A percentile compares a stretch with the other conserved stretches of the same genome.
phyloP scores from a whole-genome alignment of 306 rosid genomes.

The Benincasa hispida region DNA sequence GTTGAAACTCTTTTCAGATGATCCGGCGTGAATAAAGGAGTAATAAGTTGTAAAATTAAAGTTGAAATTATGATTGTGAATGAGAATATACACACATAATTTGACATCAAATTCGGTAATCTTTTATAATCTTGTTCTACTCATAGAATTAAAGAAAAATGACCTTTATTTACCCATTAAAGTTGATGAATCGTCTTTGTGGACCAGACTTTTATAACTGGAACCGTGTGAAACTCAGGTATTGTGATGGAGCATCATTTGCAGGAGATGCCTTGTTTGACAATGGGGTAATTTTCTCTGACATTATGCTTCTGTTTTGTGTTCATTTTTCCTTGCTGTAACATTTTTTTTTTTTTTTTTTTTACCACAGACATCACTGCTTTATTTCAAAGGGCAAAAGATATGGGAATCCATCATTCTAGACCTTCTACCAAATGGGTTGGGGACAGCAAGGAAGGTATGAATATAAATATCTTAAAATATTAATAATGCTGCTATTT shows the following conservation, averaged over 20 bases:
- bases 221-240: conserved; percentile 95
- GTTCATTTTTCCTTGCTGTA: no score
- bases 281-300: conserved; percentile 47
- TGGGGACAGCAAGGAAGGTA: conserved; percentile 69
- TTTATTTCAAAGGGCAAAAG: conserved; percentile 87
- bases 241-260: conserved; percentile 95
- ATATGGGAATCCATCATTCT: conserved; percentile 91
- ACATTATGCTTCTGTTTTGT: no score
- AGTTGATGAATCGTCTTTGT: not conserved
- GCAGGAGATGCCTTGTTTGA: conserved; percentile 48
- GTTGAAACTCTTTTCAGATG: no score
- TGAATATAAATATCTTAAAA: not conserved
- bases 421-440: conserved; percentile 79
- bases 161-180: no score
- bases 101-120: no score
- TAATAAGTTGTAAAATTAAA: no score
- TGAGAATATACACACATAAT: no score
- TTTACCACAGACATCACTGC: conserved; percentile 53
- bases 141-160: no score
- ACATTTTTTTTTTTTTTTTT: no score
- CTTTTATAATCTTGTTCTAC: no score
- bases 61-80: no score
- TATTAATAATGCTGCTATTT: not conserved
- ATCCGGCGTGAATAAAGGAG: no score
- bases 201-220: conserved; percentile 83